Percentiles rank a stretch among this genome's conserved stretches.
Conservation (phyloP, 306 rosid genomes). For the Hylodesmum podocarpum region DNA sequence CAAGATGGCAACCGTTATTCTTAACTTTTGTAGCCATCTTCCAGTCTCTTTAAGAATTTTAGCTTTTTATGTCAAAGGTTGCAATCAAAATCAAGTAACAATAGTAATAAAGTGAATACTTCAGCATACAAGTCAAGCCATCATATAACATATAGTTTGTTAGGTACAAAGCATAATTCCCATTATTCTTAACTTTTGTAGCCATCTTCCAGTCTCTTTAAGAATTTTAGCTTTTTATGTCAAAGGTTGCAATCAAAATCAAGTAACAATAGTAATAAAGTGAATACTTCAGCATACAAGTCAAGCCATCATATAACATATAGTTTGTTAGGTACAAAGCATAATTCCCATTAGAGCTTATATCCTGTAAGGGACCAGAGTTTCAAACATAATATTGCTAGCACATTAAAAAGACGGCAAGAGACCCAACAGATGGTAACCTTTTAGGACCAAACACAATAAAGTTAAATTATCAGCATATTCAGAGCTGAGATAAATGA, state of each 20-base stretch:
- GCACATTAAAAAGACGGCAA: conserved; percentile 11
- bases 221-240: not conserved
- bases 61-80: not conserved
- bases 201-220: not conserved
- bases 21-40: conserved; percentile 4
- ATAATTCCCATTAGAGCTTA: not conserved
- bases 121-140: conserved; percentile 1
- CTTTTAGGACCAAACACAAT: not conserved
- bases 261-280: not conserved
- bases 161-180: not conserved
- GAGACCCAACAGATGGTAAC: conserved; percentile 20
- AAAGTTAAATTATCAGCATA: conserved; percentile 15
- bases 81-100: conserved; percentile 18
- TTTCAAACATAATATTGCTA: conserved; percentile 9
- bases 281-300: conserved; percentile 1
- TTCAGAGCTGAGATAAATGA: conserved; percentile 17
- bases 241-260: conserved; percentile 17
- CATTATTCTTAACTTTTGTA: conserved; percentile 2
- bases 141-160: not conserved
- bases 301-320: not conserved
- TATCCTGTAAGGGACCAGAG: not conserved
- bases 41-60: not conserved
- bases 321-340: not conserved
- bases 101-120: not conserved
- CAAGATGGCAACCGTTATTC: not conserved